Evolutionary conservation across 2,329 filamentous ascomycete species (phyloP), one percentile per base, ranked within the genome.

Genomic region (Pezicula rhizophila): DNA sequence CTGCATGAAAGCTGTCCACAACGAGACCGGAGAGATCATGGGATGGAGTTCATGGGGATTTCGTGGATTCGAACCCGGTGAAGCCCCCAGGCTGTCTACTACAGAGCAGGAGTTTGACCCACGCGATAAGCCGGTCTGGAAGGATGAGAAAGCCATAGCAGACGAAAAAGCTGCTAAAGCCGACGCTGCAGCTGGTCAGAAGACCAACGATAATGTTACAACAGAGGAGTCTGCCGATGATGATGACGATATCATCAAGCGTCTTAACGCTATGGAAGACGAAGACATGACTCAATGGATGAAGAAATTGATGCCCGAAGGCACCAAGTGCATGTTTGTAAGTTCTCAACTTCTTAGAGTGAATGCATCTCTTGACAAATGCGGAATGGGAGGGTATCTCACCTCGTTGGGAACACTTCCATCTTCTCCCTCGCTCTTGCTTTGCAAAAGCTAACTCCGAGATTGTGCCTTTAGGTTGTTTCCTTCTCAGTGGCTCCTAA

Each of bases 21-120:
- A 59, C n/a, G 47, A 44, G 2, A 60, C 57, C 1, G 63, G 62
- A 1, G 48, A 56, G 3, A 56, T 66, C 25, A 45, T 65, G 12
- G 68, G 67, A 4, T 69, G 61, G 59, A 57, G 58, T 7, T 61
- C 62, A 25, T 72, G 67, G 68, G 61, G 57, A 8, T 59, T 64
- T 12, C 52, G 52, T 4, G 60, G 58, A 17, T 53, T 68, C 33
- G 52, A 59, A 2, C 51, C 52, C 12, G 65, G 58, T 41, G 47
- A 43, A 20, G 23, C 17, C 4, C 23, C 20, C 3, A 31, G 26
- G 1, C 4, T n/a, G 2, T 46, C 41, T 3, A 20, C 35, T 5
- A 42, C 25, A 17, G 39, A 20, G 15, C 17, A 42, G 20, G 15
- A 14, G 17, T 23, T 23, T 23, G 23, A 23, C 23, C 23, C 23